Evolutionary conservation across 2,329 filamentous ascomycete species (phyloP), one percentile per base, ranked within the genome.

Genomic region (Fusarium stilboides): DNA sequence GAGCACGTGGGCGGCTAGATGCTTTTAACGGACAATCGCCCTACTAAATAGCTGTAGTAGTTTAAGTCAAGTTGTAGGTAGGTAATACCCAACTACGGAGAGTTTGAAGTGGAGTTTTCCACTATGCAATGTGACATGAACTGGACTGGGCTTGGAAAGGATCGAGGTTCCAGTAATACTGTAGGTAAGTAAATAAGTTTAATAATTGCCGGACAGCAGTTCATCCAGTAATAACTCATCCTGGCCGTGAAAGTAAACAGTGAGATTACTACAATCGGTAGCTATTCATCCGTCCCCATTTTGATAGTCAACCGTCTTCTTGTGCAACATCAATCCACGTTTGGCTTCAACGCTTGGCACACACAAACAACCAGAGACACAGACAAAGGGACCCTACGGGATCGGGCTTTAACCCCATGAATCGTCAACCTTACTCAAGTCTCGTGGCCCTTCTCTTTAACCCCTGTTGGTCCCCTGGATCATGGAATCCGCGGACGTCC

Each of bases 31-130:
- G 31, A 64, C 39, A 51, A 59, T 46, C 22, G 44, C 49, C 60
- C 50, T 67, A 28, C 51, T 47, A 20, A 50, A 49, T 62, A 57
- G 61, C 46, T 54, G 60, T 51, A 58, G 52, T 54, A 56, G 59
- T 55, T 56, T 59, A 47, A 56, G 59, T 55, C 53, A 54, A 47
- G 54, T 44, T 53, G 59, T 37, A 24, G 22, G 22, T 24, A 24
- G 22, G 22, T 24, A 54, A 34, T 51, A 50, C 37, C 22, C 31
- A 52, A 39, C 46, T 31, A 36, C 36, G 42, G 51, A 56, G 44
- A 61, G 65, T 70, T 43, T 58, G 46, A 44, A 46, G 67, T 69
- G 67, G 67, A 63, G 62, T 58, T 69, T 53, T 57, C 20, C 40
- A 55, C 28, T 31, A 31, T 31, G 9, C 55, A 28, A 56, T 50